Percentiles rank a stretch among this genome's conserved stretches.
phyloP scores from a whole-genome alignment of 2,329 filamentous ascomycete genomes.

The Ophiostoma himal-ulmi region DNA sequence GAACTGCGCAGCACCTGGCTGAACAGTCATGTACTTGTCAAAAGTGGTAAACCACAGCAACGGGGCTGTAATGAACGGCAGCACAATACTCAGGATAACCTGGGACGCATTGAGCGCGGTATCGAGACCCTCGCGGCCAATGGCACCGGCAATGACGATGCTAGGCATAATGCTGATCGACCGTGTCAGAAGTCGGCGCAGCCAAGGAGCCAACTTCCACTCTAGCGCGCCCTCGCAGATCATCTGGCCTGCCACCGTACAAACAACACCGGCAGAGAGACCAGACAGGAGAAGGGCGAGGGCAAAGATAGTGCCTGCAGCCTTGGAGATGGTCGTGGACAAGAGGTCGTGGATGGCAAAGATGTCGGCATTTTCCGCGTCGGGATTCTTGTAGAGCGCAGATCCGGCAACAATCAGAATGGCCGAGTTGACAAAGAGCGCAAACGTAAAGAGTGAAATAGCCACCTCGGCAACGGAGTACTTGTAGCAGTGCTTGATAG shows the following conservation, averaged over 20 bases:
- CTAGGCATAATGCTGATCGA: slow-evolving; percentile 74
- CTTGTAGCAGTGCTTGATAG: slow-evolving; percentile 68
- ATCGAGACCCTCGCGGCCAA: slow-evolving; percentile 65
- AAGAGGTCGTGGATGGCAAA: slow-evolving; percentile 77
- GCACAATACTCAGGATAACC: slow-evolving; percentile 68
- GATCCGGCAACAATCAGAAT: slow-evolving; percentile 79
- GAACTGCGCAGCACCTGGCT: slow-evolving; percentile 39
- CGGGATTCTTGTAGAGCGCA: slow-evolving; percentile 58
- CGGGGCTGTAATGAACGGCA: slow-evolving; percentile 78
- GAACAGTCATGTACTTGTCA: slow-evolving; percentile 72
- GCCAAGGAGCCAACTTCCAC: slow-evolving; percentile 70
- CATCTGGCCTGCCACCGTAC: slow-evolving; percentile 87
- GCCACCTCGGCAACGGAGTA: slow-evolving; percentile 67
- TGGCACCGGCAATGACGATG: slow-evolving; percentile 75
- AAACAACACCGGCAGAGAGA: slow-evolving; percentile 76
- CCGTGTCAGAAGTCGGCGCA: slow-evolving; percentile 70
- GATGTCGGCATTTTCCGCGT: slow-evolving; percentile 65
- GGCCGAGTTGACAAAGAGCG: slow-evolving; percentile 75
- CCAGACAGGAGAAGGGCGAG: slow-evolving; percentile 75
- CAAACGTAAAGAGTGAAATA: slow-evolving; percentile 72
- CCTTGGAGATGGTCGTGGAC: slow-evolving; percentile 60
- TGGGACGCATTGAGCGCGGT: slow-evolving; percentile 69
- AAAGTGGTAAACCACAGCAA: slow-evolving; percentile 80
- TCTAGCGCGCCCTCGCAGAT: slow-evolving; percentile 75
- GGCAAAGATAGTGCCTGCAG: slow-evolving; percentile 77